A percentile compares a stretch with the other conserved stretches of the same genome.
phyloP scores from a whole-genome alignment of 1,139 yeast species.

The Taphrina flavorubra region DNA sequence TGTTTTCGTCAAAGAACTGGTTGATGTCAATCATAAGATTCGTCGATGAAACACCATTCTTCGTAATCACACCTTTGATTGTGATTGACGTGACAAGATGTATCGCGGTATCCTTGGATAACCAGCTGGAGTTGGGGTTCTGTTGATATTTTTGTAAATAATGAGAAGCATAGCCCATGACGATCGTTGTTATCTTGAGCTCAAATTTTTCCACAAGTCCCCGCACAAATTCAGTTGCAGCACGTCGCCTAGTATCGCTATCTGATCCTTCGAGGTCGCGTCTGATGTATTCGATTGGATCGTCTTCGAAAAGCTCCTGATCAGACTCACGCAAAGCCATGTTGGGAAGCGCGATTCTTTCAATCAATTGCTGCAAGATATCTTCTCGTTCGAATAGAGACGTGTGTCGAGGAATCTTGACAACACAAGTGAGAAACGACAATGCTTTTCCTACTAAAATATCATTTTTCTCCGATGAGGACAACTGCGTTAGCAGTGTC shows the following conservation, averaged over 20 bases:
- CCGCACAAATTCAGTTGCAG: slow-evolving; percentile 87
- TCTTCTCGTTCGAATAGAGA: slow-evolving; percentile 68
- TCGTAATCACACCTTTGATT: slow-evolving; percentile 83
- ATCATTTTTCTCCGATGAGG: slow-evolving; percentile 79
- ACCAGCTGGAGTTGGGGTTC: slow-evolving; percentile 65
- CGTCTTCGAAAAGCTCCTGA: slow-evolving; percentile 93
- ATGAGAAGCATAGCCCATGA: slow-evolving; percentile 74
- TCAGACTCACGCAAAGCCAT: slow-evolving; percentile 78
- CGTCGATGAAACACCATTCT: slow-evolving; percentile 80
- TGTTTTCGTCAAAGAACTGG: slow-evolving; percentile 76
- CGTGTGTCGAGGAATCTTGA: slow-evolving; percentile 69
- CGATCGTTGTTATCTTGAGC: slow-evolving; percentile 71
- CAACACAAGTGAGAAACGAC: slow-evolving; percentile 80
- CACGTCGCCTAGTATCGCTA: slow-evolving; percentile 86
- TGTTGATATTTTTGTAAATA: slow-evolving; percentile 62
- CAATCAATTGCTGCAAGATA: slow-evolving; percentile 76
- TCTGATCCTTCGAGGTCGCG: slow-evolving; percentile 95
- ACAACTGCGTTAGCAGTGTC: slow-evolving; percentile 71
- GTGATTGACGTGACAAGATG: slow-evolving; percentile 89
- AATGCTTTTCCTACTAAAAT: slow-evolving; percentile 80
- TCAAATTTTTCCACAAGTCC: slow-evolving; percentile 84
- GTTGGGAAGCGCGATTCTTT: slow-evolving; percentile 85
- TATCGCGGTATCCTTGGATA: slow-evolving; percentile 82
- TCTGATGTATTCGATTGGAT: slow-evolving; percentile 89
- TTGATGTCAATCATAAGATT: slow-evolving; percentile 85